Conservation (phyloP, 371 early-diverging fungal genomes). For the Capillidium rhysosporum region DNA sequence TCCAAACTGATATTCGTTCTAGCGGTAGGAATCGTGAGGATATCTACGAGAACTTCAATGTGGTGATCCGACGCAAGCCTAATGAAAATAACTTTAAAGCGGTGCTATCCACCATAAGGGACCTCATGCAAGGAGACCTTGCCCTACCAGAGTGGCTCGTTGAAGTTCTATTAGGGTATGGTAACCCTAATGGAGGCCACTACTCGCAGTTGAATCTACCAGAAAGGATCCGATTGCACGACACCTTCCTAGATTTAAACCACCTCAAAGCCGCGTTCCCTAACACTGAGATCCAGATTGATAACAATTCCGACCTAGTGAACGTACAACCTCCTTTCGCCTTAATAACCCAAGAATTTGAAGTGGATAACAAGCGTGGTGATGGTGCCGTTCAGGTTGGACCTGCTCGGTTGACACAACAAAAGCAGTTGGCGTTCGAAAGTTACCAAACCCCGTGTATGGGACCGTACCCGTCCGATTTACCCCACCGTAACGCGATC, state of each 20-base stretch:
- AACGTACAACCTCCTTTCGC: constrained; percentile 1
- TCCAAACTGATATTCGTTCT: constrained; percentile 12
- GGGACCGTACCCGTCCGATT: constrained; percentile 56
- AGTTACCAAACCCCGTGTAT: constrained; percentile 34
- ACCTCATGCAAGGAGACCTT: constrained; percentile 49
- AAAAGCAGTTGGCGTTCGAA: constrained; percentile 21
- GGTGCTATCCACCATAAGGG: constrained; percentile 72
- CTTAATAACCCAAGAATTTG: constrained; percentile 3
- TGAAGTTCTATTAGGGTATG: constrained; percentile 80
- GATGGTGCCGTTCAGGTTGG: constrained; percentile 33
- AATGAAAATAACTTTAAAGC: constrained; percentile 81
- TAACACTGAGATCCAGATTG: constrained; percentile 12
- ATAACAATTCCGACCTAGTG: not conserved
- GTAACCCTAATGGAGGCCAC: constrained; percentile 60
- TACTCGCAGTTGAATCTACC: constrained; percentile 31
- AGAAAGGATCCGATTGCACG: constrained; percentile 45
- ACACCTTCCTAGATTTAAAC: constrained; percentile 66
- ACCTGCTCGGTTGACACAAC: constrained; percentile 13
- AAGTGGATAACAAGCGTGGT: constrained; percentile 26
- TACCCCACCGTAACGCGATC: constrained; percentile 41
- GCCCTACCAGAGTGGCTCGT: constrained; percentile 81
- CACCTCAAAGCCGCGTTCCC: constrained; percentile 57
- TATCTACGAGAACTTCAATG: constrained; percentile 63
- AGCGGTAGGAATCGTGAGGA: constrained; percentile 21
- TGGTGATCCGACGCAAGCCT: constrained; percentile 67